These are phyloP conservation scores for Mycena vulgaris DNA, from an alignment of 768 basidiomycete species.

Conservation along the genomic window DNA sequence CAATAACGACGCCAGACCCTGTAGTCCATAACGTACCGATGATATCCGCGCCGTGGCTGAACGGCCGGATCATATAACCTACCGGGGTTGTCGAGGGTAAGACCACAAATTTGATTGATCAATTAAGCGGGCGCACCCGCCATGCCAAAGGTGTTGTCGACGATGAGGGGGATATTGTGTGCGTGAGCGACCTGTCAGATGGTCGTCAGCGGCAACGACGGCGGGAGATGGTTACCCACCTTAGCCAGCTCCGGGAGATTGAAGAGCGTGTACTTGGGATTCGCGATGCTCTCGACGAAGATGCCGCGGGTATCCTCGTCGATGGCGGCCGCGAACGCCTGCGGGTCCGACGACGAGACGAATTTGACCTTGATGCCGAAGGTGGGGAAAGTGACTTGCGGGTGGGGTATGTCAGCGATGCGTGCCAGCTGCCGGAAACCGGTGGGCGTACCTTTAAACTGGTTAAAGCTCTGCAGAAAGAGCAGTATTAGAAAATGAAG, in stretches of 20 bases:
- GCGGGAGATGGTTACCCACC: constrained; percentile 48
- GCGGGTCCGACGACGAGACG: constrained; percentile 69
- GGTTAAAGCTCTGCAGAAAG: constrained; percentile 73
- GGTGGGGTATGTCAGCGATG: neutral
- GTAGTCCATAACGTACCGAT: constrained; percentile 55
- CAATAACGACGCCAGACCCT: neutral
- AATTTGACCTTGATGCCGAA: constrained; percentile 78
- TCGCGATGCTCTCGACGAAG: constrained; percentile 85
- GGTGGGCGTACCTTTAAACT: constrained; percentile 67
- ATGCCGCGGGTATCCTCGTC: constrained; percentile 86
- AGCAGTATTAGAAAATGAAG: neutral
- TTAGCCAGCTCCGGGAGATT: constrained; percentile 79
- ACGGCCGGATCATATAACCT: constrained; percentile 78
- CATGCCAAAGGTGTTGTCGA: constrained; percentile 87
- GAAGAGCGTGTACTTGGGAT: constrained; percentile 80
- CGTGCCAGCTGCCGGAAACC: constrained; percentile 24
- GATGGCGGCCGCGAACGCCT: constrained; percentile 75
- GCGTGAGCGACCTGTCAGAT: constrained; percentile 75
- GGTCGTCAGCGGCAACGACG: neutral
- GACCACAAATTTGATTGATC: neutral
- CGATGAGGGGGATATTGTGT: constrained; percentile 81
- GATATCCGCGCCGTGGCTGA: constrained; percentile 85
- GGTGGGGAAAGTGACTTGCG: constrained; percentile 74
- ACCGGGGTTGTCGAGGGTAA: neutral
- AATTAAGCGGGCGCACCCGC: constrained; percentile 63